Evolutionary conservation across 768 basidiomycete genomes (phyloP), one percentile per base, ranked within the genome.

Genomic region (Terana coerulea): DNA sequence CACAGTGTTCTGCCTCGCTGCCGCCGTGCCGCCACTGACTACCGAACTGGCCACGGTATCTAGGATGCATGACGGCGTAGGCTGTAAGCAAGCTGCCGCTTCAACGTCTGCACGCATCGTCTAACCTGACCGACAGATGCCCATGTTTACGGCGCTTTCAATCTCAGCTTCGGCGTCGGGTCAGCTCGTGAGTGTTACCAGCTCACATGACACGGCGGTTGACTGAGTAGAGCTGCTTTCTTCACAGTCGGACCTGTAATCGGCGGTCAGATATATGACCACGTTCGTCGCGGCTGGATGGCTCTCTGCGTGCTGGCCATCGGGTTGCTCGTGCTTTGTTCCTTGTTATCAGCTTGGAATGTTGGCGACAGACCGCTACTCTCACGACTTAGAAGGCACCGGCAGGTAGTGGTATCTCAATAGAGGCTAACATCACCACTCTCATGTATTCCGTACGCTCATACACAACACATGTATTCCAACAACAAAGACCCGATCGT

Each of bases 61-160:
- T 24, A 68, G 77, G 47, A 64, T 59, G 12, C 75, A 83, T 19
- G 75, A 77, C 30, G 86, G 86, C 3, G 73, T 90, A 31, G 88
- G 87, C 26, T 91, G 86, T 81, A 61, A 62, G 83, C 55, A 1
- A 11, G 2, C 17, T 26, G 34, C 17, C 40, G 36, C 40, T 40
- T 56, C 15, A 44, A 40, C 17, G 22, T 19, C n/a, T 33, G 28
- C 7, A 25, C 14, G 7, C 17, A 33, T 43, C 49, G 33, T 44
- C 28, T 52, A 25, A 41, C 14, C 40, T 52, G 4, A 40, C 25
- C 28, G 7, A 5, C 57, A 89, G 88, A 84, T 65, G 87, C 78
- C 0, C 86, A 89, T 59, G 75, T 86, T 3, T 90, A 87, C 59
- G 87, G 81, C 3, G 82, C 80, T 0, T 88, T 87, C 62, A 91